phyloP scores from a whole-genome alignment of 2,329 filamentous ascomycete genomes.

The Colletotrichum eremochloae region DNA sequence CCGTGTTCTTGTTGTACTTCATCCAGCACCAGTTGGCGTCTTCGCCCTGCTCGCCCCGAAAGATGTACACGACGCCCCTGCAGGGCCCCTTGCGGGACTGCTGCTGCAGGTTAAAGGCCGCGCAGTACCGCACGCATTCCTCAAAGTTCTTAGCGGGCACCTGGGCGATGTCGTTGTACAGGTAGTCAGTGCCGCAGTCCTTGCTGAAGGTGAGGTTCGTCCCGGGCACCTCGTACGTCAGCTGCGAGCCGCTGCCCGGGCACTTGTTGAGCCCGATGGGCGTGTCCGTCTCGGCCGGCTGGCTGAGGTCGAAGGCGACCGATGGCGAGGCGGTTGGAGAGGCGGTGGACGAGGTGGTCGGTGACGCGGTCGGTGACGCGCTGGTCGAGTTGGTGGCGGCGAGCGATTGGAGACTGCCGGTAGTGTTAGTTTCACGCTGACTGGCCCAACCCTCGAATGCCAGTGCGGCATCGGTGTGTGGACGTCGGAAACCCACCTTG shows the following conservation, averaged over 20 bases:
- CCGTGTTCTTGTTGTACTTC: conserved; percentile 37
- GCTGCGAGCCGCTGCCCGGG: conserved; percentile 6
- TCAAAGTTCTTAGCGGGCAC: conserved; percentile 34
- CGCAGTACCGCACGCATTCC: conserved; percentile 37
- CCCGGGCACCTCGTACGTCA: conserved; percentile 32
- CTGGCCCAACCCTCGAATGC: neutral
- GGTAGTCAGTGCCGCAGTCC: conserved; percentile 37
- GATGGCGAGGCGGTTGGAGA: neutral
- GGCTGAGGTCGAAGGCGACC: conserved; percentile 23
- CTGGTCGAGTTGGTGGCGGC: neutral
- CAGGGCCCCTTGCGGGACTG: conserved; percentile 32
- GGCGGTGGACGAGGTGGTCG: neutral
- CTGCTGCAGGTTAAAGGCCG: conserved; percentile 30
- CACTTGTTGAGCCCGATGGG: conserved; percentile 29
- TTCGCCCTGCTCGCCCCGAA: conserved; percentile 24
- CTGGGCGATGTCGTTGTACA: conserved; percentile 34
- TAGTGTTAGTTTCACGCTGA: neutral
- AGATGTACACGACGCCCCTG: conserved; percentile 31
- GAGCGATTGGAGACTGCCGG: conserved; percentile 1
- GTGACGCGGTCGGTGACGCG: neutral
- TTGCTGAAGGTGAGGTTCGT: conserved; percentile 38
- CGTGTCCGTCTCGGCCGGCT: conserved; percentile 33
- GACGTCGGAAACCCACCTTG: conserved; percentile 6
- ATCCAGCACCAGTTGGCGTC: conserved; percentile 34
- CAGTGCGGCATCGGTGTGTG: neutral